Evolutionary conservation across 768 basidiomycete species (phyloP).

Genomic region (Favolaschia claudopus): DNA sequence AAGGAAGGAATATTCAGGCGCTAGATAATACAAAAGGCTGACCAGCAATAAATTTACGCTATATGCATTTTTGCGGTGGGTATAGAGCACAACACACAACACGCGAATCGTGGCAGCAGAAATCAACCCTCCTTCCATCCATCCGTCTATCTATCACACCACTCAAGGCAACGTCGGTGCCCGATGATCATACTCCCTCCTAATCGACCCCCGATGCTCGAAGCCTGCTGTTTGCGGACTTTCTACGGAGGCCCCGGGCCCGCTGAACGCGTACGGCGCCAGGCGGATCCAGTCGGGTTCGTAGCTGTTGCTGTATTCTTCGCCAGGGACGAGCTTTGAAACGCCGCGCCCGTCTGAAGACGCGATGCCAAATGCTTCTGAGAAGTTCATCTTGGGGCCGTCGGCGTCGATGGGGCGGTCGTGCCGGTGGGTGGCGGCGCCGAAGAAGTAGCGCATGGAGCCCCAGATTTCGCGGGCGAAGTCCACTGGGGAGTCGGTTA

Average conservation of each 20-base stretch:
- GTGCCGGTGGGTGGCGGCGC: conserved; percentile 39
- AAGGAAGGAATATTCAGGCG: too few relatives aligned
- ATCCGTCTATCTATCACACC: too few relatives aligned
- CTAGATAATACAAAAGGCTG: too few relatives aligned
- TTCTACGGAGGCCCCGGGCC: not conserved
- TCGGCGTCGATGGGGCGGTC: conserved; percentile 13
- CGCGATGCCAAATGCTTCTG: conserved; percentile 47
- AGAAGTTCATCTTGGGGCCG: conserved; percentile 35
- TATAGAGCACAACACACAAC: too few relatives aligned
- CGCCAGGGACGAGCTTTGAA: not conserved
- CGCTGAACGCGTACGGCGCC: conserved; percentile 15
- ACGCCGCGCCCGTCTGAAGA: not conserved
- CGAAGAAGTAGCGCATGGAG: conserved; percentile 69
- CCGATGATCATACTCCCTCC: too few relatives aligned
- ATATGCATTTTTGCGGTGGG: too few relatives aligned
- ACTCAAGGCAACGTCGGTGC: not conserved
- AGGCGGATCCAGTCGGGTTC: conserved; percentile 2
- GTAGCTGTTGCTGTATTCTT: not conserved
- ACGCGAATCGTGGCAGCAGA: too few relatives aligned
- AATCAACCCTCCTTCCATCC: too few relatives aligned
- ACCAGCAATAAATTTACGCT: too few relatives aligned
- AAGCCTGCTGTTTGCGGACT: conserved; percentile 16
- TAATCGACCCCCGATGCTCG: not conserved
- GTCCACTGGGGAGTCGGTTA: conserved; percentile 55
- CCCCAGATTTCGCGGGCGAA: conserved; percentile 69